Conservation (phyloP, 1,139 yeast genomes). For the Kodamaea alishanica region DNA sequence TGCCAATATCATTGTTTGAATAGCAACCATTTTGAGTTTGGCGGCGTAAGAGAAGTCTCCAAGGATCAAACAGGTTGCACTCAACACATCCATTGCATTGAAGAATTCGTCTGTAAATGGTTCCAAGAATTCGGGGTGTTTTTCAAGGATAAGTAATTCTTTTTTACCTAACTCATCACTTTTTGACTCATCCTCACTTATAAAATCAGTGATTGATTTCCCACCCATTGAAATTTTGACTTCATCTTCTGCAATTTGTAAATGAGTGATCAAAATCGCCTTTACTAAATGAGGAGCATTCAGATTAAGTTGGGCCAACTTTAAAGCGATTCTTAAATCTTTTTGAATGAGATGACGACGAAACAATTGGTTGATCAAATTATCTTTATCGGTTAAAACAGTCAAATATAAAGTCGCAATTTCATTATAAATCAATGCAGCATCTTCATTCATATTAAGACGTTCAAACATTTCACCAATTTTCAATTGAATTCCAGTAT, state of each 20-base stretch:
- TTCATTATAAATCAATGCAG: constrained; percentile 63
- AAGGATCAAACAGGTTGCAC: constrained; percentile 62
- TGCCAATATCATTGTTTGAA: constrained; percentile 71
- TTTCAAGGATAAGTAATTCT: constrained; percentile 22
- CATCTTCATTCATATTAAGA: constrained; percentile 56
- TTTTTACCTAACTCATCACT: no score
- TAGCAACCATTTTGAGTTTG: constrained; percentile 60
- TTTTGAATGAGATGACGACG: constrained; percentile 66
- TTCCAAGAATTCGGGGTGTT: constrained; percentile 54
- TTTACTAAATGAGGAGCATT: constrained; percentile 51
- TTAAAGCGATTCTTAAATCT: constrained; percentile 65
- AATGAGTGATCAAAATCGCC: constrained; percentile 60
- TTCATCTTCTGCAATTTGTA: constrained; percentile 63
- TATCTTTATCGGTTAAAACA: constrained; percentile 42
- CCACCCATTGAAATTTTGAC: constrained; percentile 17
- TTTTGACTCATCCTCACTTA: no score
- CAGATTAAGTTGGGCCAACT: constrained; percentile 55
- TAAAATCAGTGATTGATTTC: neutral
- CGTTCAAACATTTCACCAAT: constrained; percentile 83
- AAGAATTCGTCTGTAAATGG: constrained; percentile 76
- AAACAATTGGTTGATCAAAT: constrained; percentile 22
- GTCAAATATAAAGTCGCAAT: constrained; percentile 60
- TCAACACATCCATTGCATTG: constrained; percentile 65
- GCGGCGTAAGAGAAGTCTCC: constrained; percentile 66
- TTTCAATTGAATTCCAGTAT: constrained; percentile 83